These are phyloP conservation scores for Catharanthus roseus DNA, from an alignment of 257 asterid genomes.

Conservation along the genomic window DNA sequence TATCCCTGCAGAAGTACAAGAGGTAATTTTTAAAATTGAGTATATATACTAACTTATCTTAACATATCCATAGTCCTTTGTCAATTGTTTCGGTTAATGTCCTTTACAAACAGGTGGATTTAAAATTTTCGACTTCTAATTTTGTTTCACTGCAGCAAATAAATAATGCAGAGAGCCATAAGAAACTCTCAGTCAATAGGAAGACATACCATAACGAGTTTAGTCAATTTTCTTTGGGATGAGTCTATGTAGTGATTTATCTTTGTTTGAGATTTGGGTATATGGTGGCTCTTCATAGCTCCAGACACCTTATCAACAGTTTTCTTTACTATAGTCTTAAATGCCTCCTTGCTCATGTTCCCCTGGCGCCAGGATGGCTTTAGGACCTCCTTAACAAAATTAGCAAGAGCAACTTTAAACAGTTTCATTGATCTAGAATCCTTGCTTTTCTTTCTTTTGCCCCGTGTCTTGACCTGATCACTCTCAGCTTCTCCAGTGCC, in stretches of 20 bases:
- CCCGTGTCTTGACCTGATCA: slow-evolving; percentile 60
- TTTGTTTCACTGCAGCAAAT: background rate
- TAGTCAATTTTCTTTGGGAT: slow-evolving; percentile 79
- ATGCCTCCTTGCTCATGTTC: slow-evolving; percentile 98
- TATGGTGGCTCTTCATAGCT: slow-evolving; percentile 72
- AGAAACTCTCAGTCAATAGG: slow-evolving; percentile 12
- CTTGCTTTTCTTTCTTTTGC: slow-evolving; percentile 55
- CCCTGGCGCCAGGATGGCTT: slow-evolving; percentile 99
- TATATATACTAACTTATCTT: background rate
- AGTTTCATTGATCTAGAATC: slow-evolving; percentile 62
- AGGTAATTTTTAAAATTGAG: background rate
- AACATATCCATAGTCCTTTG: background rate
- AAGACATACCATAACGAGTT: slow-evolving; percentile 88
- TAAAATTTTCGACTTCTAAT: background rate
- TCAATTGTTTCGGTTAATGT: background rate
- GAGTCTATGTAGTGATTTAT: slow-evolving; percentile 80
- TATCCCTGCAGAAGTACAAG: slow-evolving; percentile 62
- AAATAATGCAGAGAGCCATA: background rate
- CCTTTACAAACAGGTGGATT: background rate
- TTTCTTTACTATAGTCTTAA: slow-evolving; percentile 95
- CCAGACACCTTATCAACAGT: slow-evolving; percentile 99
- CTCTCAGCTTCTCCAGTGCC: slow-evolving; percentile 66
- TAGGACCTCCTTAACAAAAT: slow-evolving; percentile 85
- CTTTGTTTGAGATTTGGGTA: slow-evolving; percentile 85
- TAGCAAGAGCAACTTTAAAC: slow-evolving; percentile 71